These are phyloP conservation scores for Spathaspora arborariae DNA, from an alignment of 805 yeast species.

Conservation along the genomic window DNA sequence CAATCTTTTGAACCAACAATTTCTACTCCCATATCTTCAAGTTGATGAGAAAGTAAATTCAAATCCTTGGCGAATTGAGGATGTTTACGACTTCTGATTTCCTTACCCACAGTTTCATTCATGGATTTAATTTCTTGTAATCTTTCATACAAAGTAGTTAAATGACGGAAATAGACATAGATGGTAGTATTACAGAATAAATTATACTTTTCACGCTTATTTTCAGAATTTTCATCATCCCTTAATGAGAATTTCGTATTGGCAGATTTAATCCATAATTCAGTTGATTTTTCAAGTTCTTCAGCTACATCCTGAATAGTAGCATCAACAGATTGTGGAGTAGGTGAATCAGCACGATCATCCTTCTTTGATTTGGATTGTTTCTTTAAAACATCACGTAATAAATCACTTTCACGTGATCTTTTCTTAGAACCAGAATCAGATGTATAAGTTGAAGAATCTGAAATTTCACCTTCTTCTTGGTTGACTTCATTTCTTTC, in stretches of 20 bases:
- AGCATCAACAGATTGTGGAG: conserved; percentile 21
- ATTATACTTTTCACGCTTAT: conserved; percentile 58
- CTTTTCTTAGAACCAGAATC: conserved; percentile 40
- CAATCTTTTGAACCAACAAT: conserved; percentile 61
- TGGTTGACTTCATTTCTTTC: conserved; percentile 14
- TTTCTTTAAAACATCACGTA: conserved; percentile 59
- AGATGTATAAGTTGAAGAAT: conserved; percentile 9
- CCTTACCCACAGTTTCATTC: conserved; percentile 68
- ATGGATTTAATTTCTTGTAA: conserved; percentile 70
- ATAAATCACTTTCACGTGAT: conserved; percentile 50
- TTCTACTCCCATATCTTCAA: conserved; percentile 75
- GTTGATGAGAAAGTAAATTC: conserved; percentile 73
- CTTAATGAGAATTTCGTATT: conserved; percentile 28
- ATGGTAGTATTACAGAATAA: conserved; percentile 85
- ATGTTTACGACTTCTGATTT: conserved; percentile 57
- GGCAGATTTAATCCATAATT: conserved; percentile 40
- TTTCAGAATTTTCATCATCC: conserved; percentile 19
- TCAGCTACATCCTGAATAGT: conserved; percentile 29
- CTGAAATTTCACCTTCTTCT: conserved; percentile 13
- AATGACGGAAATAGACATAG: conserved; percentile 83
- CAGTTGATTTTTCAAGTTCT: conserved; percentile 35
- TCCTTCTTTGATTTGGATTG: conserved; percentile 39
- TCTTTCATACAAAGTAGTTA: conserved; percentile 78
- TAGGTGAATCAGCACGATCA: conserved; percentile 29
- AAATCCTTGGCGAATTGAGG: conserved; percentile 85